These are phyloP conservation scores for Rhododendron henanense DNA, from an alignment of 148 eudicot species.

Conservation along the genomic window DNA sequence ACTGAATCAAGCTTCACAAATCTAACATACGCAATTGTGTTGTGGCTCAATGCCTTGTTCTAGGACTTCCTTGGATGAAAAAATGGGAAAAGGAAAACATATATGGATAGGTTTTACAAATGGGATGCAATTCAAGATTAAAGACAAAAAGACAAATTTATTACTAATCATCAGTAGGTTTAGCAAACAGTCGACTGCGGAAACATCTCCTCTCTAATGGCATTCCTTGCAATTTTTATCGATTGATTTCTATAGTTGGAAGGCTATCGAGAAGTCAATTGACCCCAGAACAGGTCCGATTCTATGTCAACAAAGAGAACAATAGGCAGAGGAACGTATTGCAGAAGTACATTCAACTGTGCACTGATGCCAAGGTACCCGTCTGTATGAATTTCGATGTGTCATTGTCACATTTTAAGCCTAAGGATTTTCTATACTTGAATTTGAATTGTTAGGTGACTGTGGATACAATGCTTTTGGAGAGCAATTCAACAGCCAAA, in stretches of 20 bases:
- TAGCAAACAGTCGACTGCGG: too few relatives aligned
- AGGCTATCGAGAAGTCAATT: conserved; percentile 56
- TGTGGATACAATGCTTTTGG: conserved; percentile 60
- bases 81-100: too few relatives aligned
- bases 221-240: neutral
- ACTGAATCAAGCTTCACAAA: too few relatives aligned
- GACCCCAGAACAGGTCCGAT: conserved; percentile 41
- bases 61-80: too few relatives aligned
- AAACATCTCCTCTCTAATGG: too few relatives aligned
- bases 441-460: conserved; percentile 26
- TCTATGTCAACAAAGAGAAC: conserved; percentile 46
- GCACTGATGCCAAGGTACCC: conserved; percentile 46
- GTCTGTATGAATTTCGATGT: neutral
- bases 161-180: too few relatives aligned
- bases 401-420: neutral
- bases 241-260: conserved; percentile 39
- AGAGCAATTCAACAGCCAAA: conserved; percentile 46
- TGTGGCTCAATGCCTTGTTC: too few relatives aligned
- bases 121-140: too few relatives aligned
- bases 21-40: too few relatives aligned
- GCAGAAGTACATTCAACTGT: conserved; percentile 49
- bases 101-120: too few relatives aligned
- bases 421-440: neutral
- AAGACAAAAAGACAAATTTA: too few relatives aligned
- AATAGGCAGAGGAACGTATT: conserved; percentile 42